Evolutionary conservation across 1,139 yeast genomes (phyloP).

Genomic region (Arxiozyma heterogenica): DNA sequence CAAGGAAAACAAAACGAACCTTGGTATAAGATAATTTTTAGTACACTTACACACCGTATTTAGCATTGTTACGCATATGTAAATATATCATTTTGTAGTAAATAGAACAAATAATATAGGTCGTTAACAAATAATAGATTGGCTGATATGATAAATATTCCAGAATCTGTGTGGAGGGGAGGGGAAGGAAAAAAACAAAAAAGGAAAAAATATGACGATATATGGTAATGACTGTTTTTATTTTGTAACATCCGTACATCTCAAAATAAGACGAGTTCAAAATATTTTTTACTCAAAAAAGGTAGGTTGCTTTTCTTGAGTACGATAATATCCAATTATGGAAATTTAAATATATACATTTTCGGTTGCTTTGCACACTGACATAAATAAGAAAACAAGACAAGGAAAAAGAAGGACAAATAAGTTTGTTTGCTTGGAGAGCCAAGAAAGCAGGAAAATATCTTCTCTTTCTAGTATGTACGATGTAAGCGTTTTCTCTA

Average conservation of each 20-base stretch:
- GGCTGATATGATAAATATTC: not conserved
- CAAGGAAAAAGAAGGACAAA: not conserved
- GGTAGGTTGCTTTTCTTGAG: not conserved
- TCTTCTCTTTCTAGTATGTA: not conserved
- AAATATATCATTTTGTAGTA: no score
- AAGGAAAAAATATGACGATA: no score
- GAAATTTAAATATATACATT: not conserved
- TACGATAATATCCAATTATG: not conserved
- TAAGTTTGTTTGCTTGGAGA: not conserved
- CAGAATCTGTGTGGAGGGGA: not conserved
- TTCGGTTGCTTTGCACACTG: not conserved
- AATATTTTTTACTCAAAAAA: no score
- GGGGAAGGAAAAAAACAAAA: no score
- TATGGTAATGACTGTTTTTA: not conserved
- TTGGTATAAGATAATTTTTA: not conserved
- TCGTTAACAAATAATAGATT: not conserved
- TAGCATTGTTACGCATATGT: no score
- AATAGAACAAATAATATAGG: not conserved
- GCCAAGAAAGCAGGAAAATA: not conserved
- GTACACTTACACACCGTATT: not conserved
- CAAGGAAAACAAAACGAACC: not conserved
- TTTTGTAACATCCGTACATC: not conserved
- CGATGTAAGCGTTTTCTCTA: no score
- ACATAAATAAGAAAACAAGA: no score
- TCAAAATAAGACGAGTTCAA: not conserved